Evolutionary conservation across 306 rosid species (phyloP).

Genomic region (Comarum palustre): DNA sequence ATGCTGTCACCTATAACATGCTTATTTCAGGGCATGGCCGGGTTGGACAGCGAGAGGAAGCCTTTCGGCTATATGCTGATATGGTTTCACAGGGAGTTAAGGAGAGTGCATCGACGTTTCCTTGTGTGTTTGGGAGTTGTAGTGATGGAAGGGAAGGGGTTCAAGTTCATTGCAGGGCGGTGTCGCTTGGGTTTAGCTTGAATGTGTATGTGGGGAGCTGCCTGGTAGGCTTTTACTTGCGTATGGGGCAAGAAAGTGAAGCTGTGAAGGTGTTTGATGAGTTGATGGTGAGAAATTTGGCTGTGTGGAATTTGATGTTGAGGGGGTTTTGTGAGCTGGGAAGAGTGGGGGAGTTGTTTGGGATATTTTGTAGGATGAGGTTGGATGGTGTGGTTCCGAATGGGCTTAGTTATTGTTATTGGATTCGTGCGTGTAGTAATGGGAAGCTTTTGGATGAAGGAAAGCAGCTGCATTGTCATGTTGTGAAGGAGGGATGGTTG

Average conservation of each 20-base stretch:
- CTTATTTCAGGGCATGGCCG: constrained; percentile 52
- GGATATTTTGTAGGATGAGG: constrained; percentile 44
- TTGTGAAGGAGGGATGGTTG: constrained; percentile 54
- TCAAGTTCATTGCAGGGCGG: constrained; percentile 71
- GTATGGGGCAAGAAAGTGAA: constrained; percentile 30
- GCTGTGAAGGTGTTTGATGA: constrained; percentile 72
- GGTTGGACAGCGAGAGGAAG: constrained; percentile 33
- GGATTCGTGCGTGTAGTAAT: constrained; percentile 55
- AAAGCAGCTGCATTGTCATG: constrained; percentile 52
- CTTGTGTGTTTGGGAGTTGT: constrained; percentile 54
- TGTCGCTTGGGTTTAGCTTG: constrained; percentile 48
- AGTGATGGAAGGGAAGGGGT: constrained; percentile 44
- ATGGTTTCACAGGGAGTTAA: constrained; percentile 51
- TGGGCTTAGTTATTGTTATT: constrained; percentile 73
- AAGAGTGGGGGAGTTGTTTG: constrained; percentile 31
- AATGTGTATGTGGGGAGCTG: constrained; percentile 60
- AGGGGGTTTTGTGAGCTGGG: constrained; percentile 60
- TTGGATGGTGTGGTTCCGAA: constrained; percentile 56
- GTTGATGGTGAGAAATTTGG: constrained; percentile 54
- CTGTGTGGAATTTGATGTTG: constrained; percentile 55
- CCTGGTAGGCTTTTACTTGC: constrained; percentile 51
- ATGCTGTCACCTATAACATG: constrained; percentile 68
- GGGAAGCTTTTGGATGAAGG: constrained; percentile 50
- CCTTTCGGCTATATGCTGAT: constrained; percentile 49
- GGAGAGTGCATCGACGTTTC: constrained; percentile 55